Base-by-base conservation (phyloP, 768 basidiomycete genomes). In the Termitomyces sp. region DNA sequence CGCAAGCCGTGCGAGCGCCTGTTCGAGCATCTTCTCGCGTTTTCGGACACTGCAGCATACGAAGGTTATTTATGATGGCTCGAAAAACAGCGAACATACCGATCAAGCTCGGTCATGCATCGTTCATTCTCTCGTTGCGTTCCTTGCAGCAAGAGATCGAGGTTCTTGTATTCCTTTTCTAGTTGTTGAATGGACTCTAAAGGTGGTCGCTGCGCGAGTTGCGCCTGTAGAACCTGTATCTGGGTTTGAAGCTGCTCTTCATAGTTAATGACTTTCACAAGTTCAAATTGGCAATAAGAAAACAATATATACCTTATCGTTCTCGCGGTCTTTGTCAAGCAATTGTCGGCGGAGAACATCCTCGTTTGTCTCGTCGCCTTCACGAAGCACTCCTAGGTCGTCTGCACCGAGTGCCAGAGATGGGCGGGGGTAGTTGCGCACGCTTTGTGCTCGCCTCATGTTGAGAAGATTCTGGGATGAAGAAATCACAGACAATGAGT, bases 51-150 rank as follows among this genome's bases (percentile, higher is more conserved):
- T 85, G 62, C 7, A 55, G 51, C 37, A 50, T 19, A 34, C 14
- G 16, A 16, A 27, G 34, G 10, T 51, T 12, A 35, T 17, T 35
- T 4, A 14, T 25, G 8, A 17, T 25, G 17, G 3, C 25, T 40
- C 23, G 2, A 25, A 10, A 21, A 37, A 21, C 2, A n/a, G 47
- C 12, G 23, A n/a, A 72, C 75, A 49, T 56, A 86, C 88, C 86
- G 77, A 55, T 92, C 90, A 3, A 91, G 75, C 57, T 92, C 89
- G 0, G 82, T 77, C 91, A 93, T 92, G 60, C 86, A 88, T 48
- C 87, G 78, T 63, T 92, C 90, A 64, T 94, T 94, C 73, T 94
- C 92, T 49, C 90, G 75, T 61, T 92, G 90, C 0, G 91, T 92
- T 0, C 90, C 91, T 58, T 89, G 82, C 0, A 92, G 71, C 3